These are phyloP conservation scores for Zygosaccharomyces rouxii DNA, from an alignment of 805 yeast genomes.

Conservation along the genomic window DNA sequence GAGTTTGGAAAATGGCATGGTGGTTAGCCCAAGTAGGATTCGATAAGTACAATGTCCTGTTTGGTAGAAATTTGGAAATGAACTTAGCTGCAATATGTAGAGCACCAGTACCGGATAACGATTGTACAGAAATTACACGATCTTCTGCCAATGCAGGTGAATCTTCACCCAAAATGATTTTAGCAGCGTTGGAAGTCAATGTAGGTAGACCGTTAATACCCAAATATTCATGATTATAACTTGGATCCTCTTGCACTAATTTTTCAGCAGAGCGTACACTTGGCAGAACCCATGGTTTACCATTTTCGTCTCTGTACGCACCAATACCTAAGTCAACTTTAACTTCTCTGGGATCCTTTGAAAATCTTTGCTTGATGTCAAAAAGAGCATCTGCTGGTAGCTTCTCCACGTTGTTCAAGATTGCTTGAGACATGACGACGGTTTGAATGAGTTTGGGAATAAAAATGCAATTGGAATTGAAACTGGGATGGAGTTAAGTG, in stretches of 20 bases:
- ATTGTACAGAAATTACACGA: slow-evolving; percentile 78
- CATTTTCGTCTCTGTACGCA: slow-evolving; percentile 88
- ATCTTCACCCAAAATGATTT: slow-evolving; percentile 63
- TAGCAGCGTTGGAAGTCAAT: slow-evolving; percentile 67
- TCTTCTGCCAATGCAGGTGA: slow-evolving; percentile 52
- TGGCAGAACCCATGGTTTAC: slow-evolving; percentile 86
- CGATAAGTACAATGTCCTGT: slow-evolving; percentile 61
- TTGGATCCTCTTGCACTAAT: slow-evolving; percentile 52
- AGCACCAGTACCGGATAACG: slow-evolving; percentile 95
- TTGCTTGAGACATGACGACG: slow-evolving; percentile 22
- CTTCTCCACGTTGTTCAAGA: slow-evolving; percentile 46
- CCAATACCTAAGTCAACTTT: slow-evolving; percentile 89
- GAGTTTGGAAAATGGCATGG: slow-evolving; percentile 67
- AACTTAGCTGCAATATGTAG: slow-evolving; percentile 76
- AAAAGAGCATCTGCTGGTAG: slow-evolving; percentile 87
- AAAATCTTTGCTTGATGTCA: slow-evolving; percentile 66
- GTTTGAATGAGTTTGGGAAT: neutral
- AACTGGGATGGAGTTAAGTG: neutral
- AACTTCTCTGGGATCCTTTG: slow-evolving; percentile 50
- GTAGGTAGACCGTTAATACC: slow-evolving; percentile 73
- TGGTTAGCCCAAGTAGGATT: slow-evolving; percentile 99
- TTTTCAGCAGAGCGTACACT: slow-evolving; percentile 67
- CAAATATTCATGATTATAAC: slow-evolving; percentile 80
- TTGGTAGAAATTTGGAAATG: slow-evolving; percentile 32
- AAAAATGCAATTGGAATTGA: neutral